Evolutionary conservation across 2,329 filamentous ascomycete species (phyloP), one percentile per base, ranked within the genome.

Genomic region (Cytospora leucostoma): DNA sequence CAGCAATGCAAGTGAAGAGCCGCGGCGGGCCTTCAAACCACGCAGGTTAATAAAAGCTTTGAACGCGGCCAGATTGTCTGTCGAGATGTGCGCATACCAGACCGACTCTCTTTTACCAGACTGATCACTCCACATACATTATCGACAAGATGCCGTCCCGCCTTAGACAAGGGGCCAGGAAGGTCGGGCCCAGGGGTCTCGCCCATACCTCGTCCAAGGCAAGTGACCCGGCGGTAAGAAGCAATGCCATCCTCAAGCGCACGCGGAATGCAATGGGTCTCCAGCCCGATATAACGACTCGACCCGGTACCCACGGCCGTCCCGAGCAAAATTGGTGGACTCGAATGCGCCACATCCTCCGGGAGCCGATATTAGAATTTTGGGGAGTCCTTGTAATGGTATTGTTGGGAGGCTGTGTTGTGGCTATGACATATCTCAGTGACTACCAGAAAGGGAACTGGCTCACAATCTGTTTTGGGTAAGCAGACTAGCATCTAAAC

Each of bases 401-500:
- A 10, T 40, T 60, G 17, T 37, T 60, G 1, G 58, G 58, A 37
- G 49, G 58, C 17, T 60, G 50, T 6, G 49, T 53, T 21, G 47
- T 52, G 10, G 58, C 58, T 21, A n/a, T 54, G 17, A 54, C 58
- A 27, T 60, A 60, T 37, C 58, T 60, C 50, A 60, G 58, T 27
- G 19, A 60, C 0, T 60, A 60, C 19, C 47, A 60, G 11, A 13
- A 35, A 7, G 58, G 50, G 13, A 15, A 60, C 38, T 60, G 58
- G 58, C 58, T 60, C 8, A 54, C 58, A 1, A 60, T 60, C 3
- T 60, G 58, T 54, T 35, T 60, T 17, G 58, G 58, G 56, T 57
- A 57, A 34, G 55, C 10, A 13, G 6, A 4, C 27, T 27, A 2
- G 27, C 27, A 27, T 4, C 17, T 19, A 35, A 11, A 33, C 19